Base-by-base conservation (phyloP, 1,139 yeast genomes). In the Diutina catenulata region DNA sequence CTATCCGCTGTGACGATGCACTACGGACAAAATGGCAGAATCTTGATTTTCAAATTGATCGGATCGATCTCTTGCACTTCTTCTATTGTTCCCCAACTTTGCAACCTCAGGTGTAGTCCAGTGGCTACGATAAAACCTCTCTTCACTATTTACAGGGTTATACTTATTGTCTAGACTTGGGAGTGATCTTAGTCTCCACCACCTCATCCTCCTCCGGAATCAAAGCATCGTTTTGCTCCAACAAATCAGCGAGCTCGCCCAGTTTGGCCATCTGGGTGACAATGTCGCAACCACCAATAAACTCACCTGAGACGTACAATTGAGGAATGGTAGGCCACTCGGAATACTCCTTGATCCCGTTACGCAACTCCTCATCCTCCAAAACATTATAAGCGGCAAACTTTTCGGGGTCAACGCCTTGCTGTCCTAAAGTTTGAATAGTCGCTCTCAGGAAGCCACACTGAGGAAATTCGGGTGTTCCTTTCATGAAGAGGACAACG, bases 391-490 rank as follows among this genome's bases (percentile, higher is more conserved):
- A 93, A 27, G 98, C 98, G 36, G 97, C 96, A 60, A 93, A 88
- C 59, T 91, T 88, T 36, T 66, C 73, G 5, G 98, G 98, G 58
- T 93, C 96, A 24, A 93, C 97, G 41, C 98, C 98, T 56, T 88
- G 94, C 56, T 87, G 93, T 15, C 98, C 97, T 45, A 93, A 70
- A 37, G 87, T 74, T 55, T 86, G 93, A 48, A 93, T 88, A 14
- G 96, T 84, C 39, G 95, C 94, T 53, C 95, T 75, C 5, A 96
- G 87, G 54, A 93, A 93, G 1, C 99, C 98, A 67, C 99, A 93
- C 52, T 87, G 94, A 23, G 99, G 99, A 42, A 83, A 86, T 52
- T 88, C 96, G 1, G 99, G 99, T 1, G 98, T 93, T 9, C 95
- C 95, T 55, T 84, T 84, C 95, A 84, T 84, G 64, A 88, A 88